Evolutionary conservation across 2,329 filamentous ascomycete genomes (phyloP), one percentile per base, ranked within the genome.

Genomic region (Colletotrichum godetiae): DNA sequence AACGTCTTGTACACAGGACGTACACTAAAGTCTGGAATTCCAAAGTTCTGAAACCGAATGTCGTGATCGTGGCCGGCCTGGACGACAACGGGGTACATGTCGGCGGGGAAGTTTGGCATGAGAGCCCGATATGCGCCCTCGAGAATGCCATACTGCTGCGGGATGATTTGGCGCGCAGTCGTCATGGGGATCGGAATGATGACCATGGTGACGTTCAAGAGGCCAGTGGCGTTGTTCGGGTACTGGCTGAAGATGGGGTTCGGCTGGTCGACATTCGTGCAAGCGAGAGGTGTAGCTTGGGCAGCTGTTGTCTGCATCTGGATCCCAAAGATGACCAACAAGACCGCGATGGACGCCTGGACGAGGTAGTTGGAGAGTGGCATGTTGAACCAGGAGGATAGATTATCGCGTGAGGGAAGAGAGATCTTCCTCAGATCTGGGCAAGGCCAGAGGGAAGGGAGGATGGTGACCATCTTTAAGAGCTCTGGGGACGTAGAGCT

Each of bases 81-180:
- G 7, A 88, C 75, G 68, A 89, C 74, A 53, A 88, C 85, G 1
- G 89, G 88, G 75, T 90, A 91, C 84, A 85, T 87, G 75, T 84
- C 86, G 12, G 78, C 69, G 0, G 88, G 87, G 46, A 90, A 88
- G 5, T 80, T 76, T 1, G 88, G 88, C 5, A 90, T 80, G 22
- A 88, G 77, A 6, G 79, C 76, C 11, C 83, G 81, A 75, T 88
- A 88, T 5, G 86, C 86, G n/a, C 80, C 76, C 72, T 86, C 87
- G 61, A 89, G 79, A 75, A 90, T 90, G 15, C 78, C 76, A 77
- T 86, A 89, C 76, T 86, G 79, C 0, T 82, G 49, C 0, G 88
- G 88, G 24, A 90, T 84, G 24, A 89, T 77, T 24, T 81, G 77
- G 12, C 86, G 84, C 8, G 88, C 88, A 1, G 83, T 78, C 4